phyloP scores from a whole-genome alignment of 179 eudicot genomes.

The Actinidia arguta region DNA sequence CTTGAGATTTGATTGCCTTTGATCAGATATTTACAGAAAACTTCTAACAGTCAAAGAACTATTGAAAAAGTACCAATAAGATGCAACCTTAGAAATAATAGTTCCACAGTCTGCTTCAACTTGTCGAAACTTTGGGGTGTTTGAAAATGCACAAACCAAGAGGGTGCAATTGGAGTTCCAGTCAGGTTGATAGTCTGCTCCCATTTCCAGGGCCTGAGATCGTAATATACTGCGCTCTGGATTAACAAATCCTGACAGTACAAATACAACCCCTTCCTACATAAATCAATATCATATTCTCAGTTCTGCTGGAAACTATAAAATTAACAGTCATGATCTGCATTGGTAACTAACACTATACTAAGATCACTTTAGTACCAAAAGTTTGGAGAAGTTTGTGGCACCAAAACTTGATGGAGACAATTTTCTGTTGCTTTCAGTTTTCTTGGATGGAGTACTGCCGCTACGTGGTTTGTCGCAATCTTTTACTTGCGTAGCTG shows the following conservation, averaged over 20 bases:
- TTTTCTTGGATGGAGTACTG: slow-evolving; percentile 27
- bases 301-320: slow-evolving; percentile 11
- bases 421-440: slow-evolving; percentile 27
- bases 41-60: not conserved
- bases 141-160: slow-evolving; percentile 86
- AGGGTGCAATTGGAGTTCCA: slow-evolving; percentile 94
- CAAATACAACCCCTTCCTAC: slow-evolving; percentile 96
- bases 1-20: not conserved
- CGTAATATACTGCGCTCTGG: slow-evolving; percentile 86
- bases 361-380: slow-evolving; percentile 49
- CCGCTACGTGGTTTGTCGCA: slow-evolving; percentile 26
- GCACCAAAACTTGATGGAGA: slow-evolving; percentile 41
- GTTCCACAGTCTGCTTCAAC: slow-evolving; percentile 90
- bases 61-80: not conserved
- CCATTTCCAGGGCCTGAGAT: slow-evolving; percentile 95
- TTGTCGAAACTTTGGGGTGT: slow-evolving; percentile 96
- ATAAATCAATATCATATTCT: slow-evolving; percentile 30
- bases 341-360: not conserved
- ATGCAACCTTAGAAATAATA: slow-evolving; percentile 83
- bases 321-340: not conserved
- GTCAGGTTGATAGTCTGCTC: slow-evolving; percentile 87
- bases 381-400: slow-evolving; percentile 58
- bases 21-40: slow-evolving; percentile 1
- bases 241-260: slow-evolving; percentile 92
- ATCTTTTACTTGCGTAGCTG: slow-evolving; percentile 35